Evolutionary conservation across 2,329 filamentous ascomycete genomes (phyloP), one percentile per base, ranked within the genome.

Genomic region (Pseudopithomyces maydicus): DNA sequence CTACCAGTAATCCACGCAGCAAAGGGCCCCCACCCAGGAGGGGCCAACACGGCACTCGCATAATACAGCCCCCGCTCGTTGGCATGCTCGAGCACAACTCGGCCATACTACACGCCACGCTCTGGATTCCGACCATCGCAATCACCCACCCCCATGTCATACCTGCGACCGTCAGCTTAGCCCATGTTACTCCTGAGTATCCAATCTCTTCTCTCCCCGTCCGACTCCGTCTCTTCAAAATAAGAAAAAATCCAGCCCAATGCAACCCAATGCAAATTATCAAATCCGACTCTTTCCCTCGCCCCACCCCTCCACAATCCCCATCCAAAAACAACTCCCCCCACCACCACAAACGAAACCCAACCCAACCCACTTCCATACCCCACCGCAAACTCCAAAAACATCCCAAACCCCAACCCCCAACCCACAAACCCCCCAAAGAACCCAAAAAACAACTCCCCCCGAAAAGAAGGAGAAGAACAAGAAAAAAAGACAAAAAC

Each of bases 101-200:
- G 1, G 89, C 89, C 81, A 80, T 82, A 23, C 72, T 84, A 75
- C 86, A 82, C 8, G 89, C 88, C 54, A 91, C 84, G 72, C 85
- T 87, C 69, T 90, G 84, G 38, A 91, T 90, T 39, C 90, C 90
- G 5, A 88, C 64, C 83, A 90, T 89, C 47, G 88, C 88, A 44
- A 91, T 80, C 26, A 91, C 76, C 89, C 89, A 92, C 5, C 89
- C 89, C 89, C 89, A 91, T 2, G 87, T 87, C 87, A 90, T 90
- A 22, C 87, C 86, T 56, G 80, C n/a, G 41, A 29, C 39, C 36
- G 54, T 64, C 35, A 68, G 57, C 22, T 33, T 33, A 26, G 5
- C 19, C 6, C 20, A 23, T 7, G 26, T 15, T 3, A 26, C 20
- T 29, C 20, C 39, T 45, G 14, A 11, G 45, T 35, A 32, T 33